phyloP scores from a whole-genome alignment of 2,329 filamentous ascomycete genomes.

The Colletotrichum aenigma region DNA sequence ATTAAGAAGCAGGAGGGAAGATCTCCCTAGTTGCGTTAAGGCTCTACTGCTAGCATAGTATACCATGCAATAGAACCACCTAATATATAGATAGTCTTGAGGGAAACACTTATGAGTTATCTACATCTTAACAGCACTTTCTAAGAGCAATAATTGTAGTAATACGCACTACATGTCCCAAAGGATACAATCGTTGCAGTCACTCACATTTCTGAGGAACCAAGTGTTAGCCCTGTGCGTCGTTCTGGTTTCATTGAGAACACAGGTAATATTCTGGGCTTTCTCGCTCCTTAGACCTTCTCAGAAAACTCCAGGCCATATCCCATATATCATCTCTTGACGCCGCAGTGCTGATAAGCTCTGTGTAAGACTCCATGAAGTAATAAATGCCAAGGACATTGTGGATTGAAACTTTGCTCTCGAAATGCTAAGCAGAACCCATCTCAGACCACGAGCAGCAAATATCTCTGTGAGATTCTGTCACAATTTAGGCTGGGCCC shows the following conservation, averaged over 20 bases:
- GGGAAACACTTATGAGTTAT: no score
- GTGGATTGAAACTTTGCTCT: neutral
- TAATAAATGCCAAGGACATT: neutral
- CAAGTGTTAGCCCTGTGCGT: neutral
- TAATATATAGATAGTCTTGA: no score
- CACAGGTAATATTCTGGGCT: neutral
- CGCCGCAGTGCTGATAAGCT: neutral
- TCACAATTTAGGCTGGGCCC: no score
- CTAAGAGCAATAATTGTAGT: no score
- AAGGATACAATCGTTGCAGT: neutral
- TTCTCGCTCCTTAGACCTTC: neutral
- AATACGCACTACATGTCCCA: no score
- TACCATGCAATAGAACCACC: no score
- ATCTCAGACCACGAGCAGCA: neutral
- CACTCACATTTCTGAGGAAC: accelerated
- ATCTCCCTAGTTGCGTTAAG: no score
- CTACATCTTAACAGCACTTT: no score
- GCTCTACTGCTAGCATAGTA: no score
- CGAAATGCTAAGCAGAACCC: neutral
- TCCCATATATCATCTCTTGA: neutral
- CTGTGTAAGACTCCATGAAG: neutral
- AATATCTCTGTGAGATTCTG: accelerated
- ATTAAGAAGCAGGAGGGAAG: no score
- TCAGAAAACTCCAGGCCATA: neutral
- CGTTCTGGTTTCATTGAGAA: no score